Base-by-base conservation (phyloP, 345 rosid species). In the Nephelium lappaceum region DNA sequence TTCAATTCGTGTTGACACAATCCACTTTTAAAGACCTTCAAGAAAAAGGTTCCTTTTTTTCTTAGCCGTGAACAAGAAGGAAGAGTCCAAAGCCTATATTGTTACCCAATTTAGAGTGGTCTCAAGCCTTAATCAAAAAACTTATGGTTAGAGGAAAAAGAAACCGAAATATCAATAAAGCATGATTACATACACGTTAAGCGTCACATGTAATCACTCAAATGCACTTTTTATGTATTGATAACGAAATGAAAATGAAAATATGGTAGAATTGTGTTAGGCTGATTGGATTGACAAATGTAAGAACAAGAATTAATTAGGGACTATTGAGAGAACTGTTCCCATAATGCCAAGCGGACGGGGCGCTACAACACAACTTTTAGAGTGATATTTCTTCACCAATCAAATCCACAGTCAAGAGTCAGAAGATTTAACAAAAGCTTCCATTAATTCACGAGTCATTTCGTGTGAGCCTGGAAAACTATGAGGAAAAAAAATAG, bases 371-470 rank as follows among this genome's bases (percentile, higher is more conserved):
- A 21, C 39, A 36, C 73, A 42, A 42, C 53, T 4, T 69, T 71
- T 53, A 27, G 53, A 67, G 4, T 67, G 36, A 67, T 72, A 43
- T 23, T 23, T 73, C 19, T 57, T 76, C 80, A 75, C 80, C 82
- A 68, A 72, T 19, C 67, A 10, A 25, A 23, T 53, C 18, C 21
- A 53, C 1, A 0, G 18, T 16, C 6, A 8, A n/a, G 61, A 42
- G 41, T 64, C 70, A 11, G 42, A 73, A 14, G 31, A 18, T 5
- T 16, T 10, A 19, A 8, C 74, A 14, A 58, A 39, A 69, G 43
- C 8, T 57, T 84, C 23, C 8, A 58, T 58, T 58, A 19, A 58
- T 58, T 58, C 83, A 77, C 85, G 84, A 27, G 87, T 31, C 8
- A 47, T 79, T 72, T 73, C 77, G 81, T 77, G 53, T 12, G 58